Percentiles rank a stretch among this genome's conserved stretches.
Evolutionary conservation across 1,284 basidiomycete genomes (phyloP).

Genomic region (Vanrija sp.): DNA sequence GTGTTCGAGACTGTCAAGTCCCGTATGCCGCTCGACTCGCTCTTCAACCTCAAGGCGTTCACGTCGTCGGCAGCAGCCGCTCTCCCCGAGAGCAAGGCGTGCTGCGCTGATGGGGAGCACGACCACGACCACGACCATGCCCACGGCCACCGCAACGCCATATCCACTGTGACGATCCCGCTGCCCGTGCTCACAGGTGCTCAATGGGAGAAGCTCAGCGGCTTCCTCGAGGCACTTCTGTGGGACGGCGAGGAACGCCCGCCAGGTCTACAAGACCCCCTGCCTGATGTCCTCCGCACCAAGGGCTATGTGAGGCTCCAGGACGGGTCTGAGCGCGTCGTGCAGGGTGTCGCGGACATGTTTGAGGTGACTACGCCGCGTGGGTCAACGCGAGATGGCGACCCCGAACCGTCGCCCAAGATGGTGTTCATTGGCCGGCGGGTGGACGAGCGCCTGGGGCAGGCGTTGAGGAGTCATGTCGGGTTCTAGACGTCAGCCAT

Average conservation of each 20-base stretch:
- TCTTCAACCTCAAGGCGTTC: slow-evolving; percentile 78
- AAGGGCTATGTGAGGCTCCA: slow-evolving; percentile 73
- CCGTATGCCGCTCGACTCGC: slow-evolving; percentile 61
- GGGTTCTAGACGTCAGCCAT: background rate
- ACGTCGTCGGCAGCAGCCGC: slow-evolving; percentile 42
- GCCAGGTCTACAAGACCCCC: slow-evolving; percentile 7
- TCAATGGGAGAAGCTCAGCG: slow-evolving; percentile 55
- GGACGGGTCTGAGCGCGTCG: slow-evolving; percentile 60
- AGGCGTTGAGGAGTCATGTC: slow-evolving; percentile 9
- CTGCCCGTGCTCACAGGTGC: slow-evolving; percentile 57
- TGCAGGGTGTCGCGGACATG: slow-evolving; percentile 81
- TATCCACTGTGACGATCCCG: slow-evolving; percentile 60
- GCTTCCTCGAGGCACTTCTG: slow-evolving; percentile 70
- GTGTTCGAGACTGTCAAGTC: slow-evolving; percentile 66
- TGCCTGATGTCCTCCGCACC: slow-evolving; percentile 64
- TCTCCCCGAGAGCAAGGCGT: slow-evolving; percentile 1
- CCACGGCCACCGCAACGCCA: slow-evolving; percentile 53
- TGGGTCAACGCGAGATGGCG: background rate
- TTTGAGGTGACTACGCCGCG: slow-evolving; percentile 66
- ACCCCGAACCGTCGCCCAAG: slow-evolving; percentile 33
- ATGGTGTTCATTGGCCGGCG: slow-evolving; percentile 83
- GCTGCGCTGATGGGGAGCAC: slow-evolving; percentile 4
- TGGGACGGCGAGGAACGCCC: slow-evolving; percentile 59
- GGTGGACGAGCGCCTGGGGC: slow-evolving; percentile 47
- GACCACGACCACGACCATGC: slow-evolving; percentile 48